A percentile compares a stretch with the other conserved stretches of the same genome.
These are phyloP conservation scores for Nepenthes mirabilis DNA, from an alignment of 148 eudicot genomes.

Conservation along the genomic window DNA sequence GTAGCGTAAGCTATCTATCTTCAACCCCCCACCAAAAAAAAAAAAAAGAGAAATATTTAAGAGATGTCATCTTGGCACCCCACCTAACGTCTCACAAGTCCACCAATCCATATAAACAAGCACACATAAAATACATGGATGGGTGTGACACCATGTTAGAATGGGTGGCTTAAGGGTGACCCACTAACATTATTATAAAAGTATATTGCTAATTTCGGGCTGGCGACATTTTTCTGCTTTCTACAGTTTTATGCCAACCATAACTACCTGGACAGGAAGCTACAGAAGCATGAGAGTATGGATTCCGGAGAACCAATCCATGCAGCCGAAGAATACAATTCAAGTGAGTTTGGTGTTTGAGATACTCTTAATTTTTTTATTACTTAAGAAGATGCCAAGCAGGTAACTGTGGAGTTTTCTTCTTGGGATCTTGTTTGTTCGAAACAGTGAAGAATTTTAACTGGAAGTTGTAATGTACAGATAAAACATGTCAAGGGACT, in stretches of 20 bases:
- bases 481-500: slow-evolving; percentile 45
- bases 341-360: slow-evolving; percentile 25
- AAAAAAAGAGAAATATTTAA: no score
- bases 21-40: not conserved
- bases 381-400: no score
- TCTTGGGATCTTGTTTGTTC: no score
- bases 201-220: not conserved
- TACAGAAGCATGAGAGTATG: slow-evolving; percentile 76
- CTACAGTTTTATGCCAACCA: slow-evolving; percentile 65
- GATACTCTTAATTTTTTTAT: not conserved
- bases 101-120: no score
- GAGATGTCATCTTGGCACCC: no score
- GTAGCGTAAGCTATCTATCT: slow-evolving; percentile 44
- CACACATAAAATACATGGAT: no score
- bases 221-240: not conserved
- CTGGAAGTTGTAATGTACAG: slow-evolving; percentile 6
- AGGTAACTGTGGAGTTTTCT: no score
- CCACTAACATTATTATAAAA: no score
- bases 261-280: slow-evolving; percentile 84
- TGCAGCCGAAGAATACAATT: slow-evolving; percentile 49
- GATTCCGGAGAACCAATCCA: slow-evolving; percentile 62
- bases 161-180: no score
- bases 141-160: no score
- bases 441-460: not conserved
- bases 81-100: no score